Evolutionary conservation across 495 filamentous ascomycete species (phyloP), one percentile per base, ranked within the genome.

Genomic region (Neurospora sp.): DNA sequence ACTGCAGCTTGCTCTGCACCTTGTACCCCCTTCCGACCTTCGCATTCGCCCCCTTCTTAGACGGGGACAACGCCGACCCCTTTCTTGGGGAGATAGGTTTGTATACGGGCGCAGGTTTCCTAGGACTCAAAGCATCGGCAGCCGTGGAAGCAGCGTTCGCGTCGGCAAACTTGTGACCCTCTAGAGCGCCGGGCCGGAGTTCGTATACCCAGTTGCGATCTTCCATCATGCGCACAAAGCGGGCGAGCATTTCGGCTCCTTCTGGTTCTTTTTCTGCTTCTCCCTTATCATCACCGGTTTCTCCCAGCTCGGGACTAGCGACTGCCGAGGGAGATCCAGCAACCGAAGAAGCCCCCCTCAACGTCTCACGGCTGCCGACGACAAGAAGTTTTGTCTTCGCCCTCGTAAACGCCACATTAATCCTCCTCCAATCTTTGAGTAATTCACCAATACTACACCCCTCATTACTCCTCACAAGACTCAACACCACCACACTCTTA

Each of bases 391-490:
- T 99, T 1, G 90, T 93, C 76, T 92, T 91, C 39, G 96, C 96
- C 39, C 96, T 83, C 12, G 96, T 99, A 73, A 99, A 91, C 1
- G 96, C 95, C 20, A 99, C 96, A 76, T 99, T 99, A 76, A 98
- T 93, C 10, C 96, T 83, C 70, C 96, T 84, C 93, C 93, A 96
- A 80, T 99, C 96, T 71, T 91, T 91, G 16, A 99, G 83, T 72
- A 99, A 81, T 70, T 98, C 96, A 39, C 96, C 96, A 9, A 99
- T 91, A 45, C 86, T 87, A 45, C 90, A 89, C 2, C 87, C 86
- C 41, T 93, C 87, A 76, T 99, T 99, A 76, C 89, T 94, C 12
- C 96, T 88, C 8, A 99, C 96, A 39, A 95, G 89, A 69, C 87
- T 90, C 16, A 99, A 87, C 31, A 99, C 87, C 14, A 98, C 86